phyloP scores from a whole-genome alignment of 164 flowering plant species.

The Cinnamomum micranthum region DNA sequence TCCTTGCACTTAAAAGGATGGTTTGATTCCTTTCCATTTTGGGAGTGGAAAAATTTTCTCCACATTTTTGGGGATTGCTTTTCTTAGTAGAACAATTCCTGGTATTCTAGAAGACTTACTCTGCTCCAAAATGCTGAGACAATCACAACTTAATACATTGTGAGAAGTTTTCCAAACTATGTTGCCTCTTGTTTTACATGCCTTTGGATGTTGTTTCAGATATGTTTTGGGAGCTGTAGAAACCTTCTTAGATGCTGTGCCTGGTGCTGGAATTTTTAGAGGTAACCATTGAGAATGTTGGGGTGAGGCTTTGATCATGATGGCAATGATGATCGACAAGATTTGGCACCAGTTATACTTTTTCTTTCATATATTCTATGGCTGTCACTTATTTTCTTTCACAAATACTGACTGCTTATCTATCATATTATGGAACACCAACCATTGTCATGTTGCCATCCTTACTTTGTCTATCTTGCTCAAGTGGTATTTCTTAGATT shows the following conservation, averaged over 20 bases:
- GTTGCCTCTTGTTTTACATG: too few species aligned
- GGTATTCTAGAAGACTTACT: too few species aligned
- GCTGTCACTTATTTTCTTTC: background rate
- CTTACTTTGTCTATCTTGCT: too few species aligned
- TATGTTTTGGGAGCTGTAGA: constrained; percentile 99
- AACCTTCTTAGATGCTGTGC: constrained; percentile 89
- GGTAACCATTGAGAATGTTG: constrained; percentile 38
- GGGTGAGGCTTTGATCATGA: background rate
- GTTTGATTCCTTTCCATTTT: too few species aligned
- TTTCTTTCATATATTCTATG: background rate
- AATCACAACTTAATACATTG: too few species aligned
- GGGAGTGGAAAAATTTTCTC: too few species aligned
- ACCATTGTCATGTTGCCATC: background rate
- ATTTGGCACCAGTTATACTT: background rate
- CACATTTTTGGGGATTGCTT: too few species aligned
- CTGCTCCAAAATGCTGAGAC: too few species aligned
- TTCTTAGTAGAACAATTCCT: too few species aligned
- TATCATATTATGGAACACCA: background rate
- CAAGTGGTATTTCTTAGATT: background rate
- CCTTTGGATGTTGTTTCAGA: constrained; percentile 34
- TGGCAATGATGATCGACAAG: too few species aligned
- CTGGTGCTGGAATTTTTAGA: constrained; percentile 85
- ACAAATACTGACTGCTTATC: background rate
- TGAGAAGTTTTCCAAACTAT: too few species aligned
- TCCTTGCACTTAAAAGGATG: too few species aligned